These are phyloP conservation scores for Macrophomina tecta DNA, from an alignment of 2,329 filamentous ascomycete genomes.

Conservation along the genomic window DNA sequence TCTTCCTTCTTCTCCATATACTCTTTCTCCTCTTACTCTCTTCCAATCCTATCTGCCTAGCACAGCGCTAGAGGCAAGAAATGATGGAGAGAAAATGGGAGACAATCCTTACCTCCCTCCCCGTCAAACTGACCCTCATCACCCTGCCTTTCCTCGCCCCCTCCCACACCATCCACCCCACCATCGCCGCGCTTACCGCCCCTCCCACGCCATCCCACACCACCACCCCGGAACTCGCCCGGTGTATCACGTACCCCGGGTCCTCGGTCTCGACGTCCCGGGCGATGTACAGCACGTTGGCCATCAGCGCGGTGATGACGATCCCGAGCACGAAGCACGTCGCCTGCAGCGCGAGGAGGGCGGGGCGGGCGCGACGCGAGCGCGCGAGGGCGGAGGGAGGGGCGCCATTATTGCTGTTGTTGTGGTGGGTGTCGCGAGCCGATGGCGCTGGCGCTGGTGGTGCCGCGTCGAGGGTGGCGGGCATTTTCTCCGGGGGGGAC, in stretches of 20 bases:
- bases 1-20: too few relatives aligned
- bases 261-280: constrained; percentile 1
- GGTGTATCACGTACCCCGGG: constrained; percentile 13
- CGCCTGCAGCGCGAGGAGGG: background rate
- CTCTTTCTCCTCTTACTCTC: background rate
- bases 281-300: constrained; percentile 10
- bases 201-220: constrained; percentile 12
- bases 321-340: background rate
- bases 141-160: background rate
- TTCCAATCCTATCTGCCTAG: background rate
- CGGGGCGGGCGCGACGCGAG: background rate
- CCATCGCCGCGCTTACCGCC: background rate
- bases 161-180: background rate
- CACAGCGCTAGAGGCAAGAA: background rate
- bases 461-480: constrained; percentile 15
- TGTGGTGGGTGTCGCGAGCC: too few relatives aligned
- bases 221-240: constrained; percentile 1
- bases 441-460: background rate
- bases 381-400: background rate
- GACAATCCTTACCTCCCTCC: background rate
- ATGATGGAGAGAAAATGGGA: background rate
- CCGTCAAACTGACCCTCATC: background rate
- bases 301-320: background rate
- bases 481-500: background rate
- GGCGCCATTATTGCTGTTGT: background rate